Conservation (phyloP, 148 eudicot genomes). For the Gaultheria prostrata region DNA sequence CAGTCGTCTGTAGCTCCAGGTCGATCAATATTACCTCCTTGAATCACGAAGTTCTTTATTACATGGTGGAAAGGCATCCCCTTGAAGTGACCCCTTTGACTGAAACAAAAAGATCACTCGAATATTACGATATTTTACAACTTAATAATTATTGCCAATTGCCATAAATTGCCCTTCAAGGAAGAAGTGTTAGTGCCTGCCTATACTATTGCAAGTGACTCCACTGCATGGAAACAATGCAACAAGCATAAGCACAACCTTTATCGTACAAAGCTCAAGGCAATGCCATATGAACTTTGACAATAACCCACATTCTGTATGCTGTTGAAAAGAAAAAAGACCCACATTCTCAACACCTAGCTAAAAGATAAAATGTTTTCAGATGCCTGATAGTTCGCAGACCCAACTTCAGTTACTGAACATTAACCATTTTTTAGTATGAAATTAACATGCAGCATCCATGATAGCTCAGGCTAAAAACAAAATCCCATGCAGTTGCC, state of each 20-base stretch:
- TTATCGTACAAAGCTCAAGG: neutral
- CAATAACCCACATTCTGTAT: neutral
- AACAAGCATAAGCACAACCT: neutral
- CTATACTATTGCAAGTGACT: neutral
- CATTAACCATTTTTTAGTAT: neutral
- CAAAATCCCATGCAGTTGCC: neutral
- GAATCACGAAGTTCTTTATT: constrained; percentile 77
- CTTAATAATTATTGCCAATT: neutral
- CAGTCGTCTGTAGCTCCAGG: constrained; percentile 66
- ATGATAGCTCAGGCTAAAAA: neutral
- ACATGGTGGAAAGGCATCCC: constrained; percentile 87
- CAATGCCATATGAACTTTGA: neutral
- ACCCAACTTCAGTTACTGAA: neutral
- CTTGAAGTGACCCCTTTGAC: constrained; percentile 72
- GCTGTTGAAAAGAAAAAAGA: too few relatives aligned
- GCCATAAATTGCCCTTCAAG: neutral
- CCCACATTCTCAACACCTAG: neutral
- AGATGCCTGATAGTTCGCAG: neutral
- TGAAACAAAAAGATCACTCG: constrained; percentile 28
- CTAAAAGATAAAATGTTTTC: neutral
- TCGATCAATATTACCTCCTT: constrained; percentile 60
- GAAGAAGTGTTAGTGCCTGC: neutral
- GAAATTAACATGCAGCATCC: neutral
- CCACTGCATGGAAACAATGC: neutral
- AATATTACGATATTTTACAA: neutral